Conservation (phyloP, 2,329 filamentous ascomycete genomes). For the Keithomyces neogunnii region DNA sequence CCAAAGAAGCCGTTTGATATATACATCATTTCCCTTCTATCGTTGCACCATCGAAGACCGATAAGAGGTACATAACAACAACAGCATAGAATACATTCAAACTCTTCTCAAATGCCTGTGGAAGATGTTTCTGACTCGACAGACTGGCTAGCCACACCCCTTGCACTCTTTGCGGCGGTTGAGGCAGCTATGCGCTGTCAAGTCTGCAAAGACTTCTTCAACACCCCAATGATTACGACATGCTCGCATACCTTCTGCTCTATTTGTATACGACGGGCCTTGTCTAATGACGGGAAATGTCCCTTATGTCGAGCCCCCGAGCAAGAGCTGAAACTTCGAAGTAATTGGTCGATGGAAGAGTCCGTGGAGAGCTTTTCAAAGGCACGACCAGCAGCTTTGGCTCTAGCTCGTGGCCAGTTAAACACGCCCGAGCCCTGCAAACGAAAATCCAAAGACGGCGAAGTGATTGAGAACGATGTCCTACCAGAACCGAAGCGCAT, state of each 20-base stretch:
- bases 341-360: constrained; percentile 80
- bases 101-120: constrained; percentile 19
- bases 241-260: constrained; percentile 97
- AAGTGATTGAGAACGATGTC: constrained; percentile 16
- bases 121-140: constrained; percentile 63
- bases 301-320: constrained; percentile 72
- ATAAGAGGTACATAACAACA: neutral
- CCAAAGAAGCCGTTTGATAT: neutral
- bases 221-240: constrained; percentile 87
- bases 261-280: constrained; percentile 79
- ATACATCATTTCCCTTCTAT: neutral
- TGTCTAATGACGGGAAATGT: constrained; percentile 78
- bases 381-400: constrained; percentile 53
- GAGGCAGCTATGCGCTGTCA: constrained; percentile 88
- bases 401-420: constrained; percentile 44
- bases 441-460: constrained; percentile 36
- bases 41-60: neutral
- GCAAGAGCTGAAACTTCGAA: constrained; percentile 75
- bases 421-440: constrained; percentile 32
- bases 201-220: constrained; percentile 96
- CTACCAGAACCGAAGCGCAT: constrained; percentile 35
- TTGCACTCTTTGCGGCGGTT: constrained; percentile 58
- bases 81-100: neutral
- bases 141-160: constrained; percentile 69
- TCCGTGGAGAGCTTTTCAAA: constrained; percentile 69